Base-by-base conservation (phyloP, 371 early-diverging fungal species). In the Lichtheimia ornata region DNA sequence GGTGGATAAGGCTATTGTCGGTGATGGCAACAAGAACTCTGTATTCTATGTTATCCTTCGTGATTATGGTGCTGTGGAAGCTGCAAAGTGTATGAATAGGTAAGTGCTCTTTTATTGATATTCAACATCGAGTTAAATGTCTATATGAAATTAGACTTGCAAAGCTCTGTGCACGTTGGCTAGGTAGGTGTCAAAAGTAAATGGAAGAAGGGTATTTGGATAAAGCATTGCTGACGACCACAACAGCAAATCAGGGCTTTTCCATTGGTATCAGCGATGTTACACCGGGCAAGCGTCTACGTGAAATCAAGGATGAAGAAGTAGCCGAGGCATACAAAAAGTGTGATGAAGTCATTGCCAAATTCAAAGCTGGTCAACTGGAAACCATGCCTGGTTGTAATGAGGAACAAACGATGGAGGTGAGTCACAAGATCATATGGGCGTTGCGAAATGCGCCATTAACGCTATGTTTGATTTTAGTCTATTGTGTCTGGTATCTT, bases 191-290 rank as follows among this genome's bases (percentile, higher is more conserved):
- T 47, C 0, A 35, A 35, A 11, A 35, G 22, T 22, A 35, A 2
- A 9, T 35, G 6, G 35, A 2, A 35, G 35, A 11, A 35, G 35
- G 5, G 11, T 4, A 28, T 28, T 0, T 27, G 27, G 27, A 27
- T 27, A 5, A 27, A 27, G 27, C n/a, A 27, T 5, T 35, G 11
- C 35, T 35, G 35, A 35, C 35, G 2, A 35, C 0, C 35, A 44
- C 25, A 17, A 49, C 59, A 77, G 89, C 89, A 4, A 96, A 97
- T 65, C 88, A 92, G 59, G 99, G 99, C 47, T 98, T 99, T 81
- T 97, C 97, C 4, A 97, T 99, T 61, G 99, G 99, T 62, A 94
- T 99, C 59, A 92, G 94, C 64, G 99, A 99, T 84, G 99, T 99
- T n/a, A 91, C 88, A 27, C 97, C 99, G 2, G 94, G 94, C 15